These are phyloP conservation scores for Hypomontagnella monticulosa DNA, from an alignment of 495 filamentous ascomycete genomes.

Conservation along the genomic window DNA sequence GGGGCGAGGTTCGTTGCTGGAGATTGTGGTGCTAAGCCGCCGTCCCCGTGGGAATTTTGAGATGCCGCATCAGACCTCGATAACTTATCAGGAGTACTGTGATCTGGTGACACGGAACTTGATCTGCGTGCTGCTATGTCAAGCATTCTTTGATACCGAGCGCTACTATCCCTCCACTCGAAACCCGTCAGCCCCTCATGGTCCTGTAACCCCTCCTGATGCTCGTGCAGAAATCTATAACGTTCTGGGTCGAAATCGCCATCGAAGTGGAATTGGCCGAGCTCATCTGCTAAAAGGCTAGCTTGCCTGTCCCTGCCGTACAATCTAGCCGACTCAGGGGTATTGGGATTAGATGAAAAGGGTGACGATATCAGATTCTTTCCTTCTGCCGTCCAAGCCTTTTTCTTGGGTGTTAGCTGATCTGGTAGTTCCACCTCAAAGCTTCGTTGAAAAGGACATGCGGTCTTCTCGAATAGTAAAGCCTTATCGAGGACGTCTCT, in stretches of 20 bases:
- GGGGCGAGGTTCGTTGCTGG: not conserved
- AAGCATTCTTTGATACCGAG: constrained; percentile 5
- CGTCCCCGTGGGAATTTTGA: not conserved
- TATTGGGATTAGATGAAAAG: constrained; percentile 28
- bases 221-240: not conserved
- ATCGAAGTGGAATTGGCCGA: not conserved
- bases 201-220: not conserved
- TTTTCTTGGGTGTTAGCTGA: constrained; percentile 71
- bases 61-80: constrained; percentile 9
- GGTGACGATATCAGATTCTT: constrained; percentile 50
- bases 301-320: constrained; percentile 28
- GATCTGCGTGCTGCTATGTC: not conserved
- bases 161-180: constrained; percentile 5
- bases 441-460: constrained; percentile 81
- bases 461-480: constrained; percentile 84
- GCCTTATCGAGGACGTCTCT: constrained; percentile 74
- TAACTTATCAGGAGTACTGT: not conserved
- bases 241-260: not conserved
- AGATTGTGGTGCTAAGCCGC: not conserved
- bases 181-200: constrained; percentile 1
- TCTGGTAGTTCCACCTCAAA: constrained; percentile 81
- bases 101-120: too few species aligned
- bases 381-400: constrained; percentile 72
- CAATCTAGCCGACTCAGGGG: constrained; percentile 18
- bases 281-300: constrained; percentile 9